Conservation (phyloP, 148 eudicot species). For the Oxyria digyna region DNA sequence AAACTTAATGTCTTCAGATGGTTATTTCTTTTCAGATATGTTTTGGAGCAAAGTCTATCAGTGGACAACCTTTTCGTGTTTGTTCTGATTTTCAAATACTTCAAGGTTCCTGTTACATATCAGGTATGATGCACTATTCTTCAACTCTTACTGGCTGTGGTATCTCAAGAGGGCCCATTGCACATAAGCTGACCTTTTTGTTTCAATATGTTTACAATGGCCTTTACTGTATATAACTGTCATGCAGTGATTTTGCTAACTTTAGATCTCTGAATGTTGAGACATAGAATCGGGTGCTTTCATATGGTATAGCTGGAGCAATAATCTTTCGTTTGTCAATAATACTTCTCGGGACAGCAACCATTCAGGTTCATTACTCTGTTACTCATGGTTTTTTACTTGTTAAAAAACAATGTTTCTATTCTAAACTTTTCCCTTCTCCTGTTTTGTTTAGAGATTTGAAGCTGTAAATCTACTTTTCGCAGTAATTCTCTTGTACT, state of each 20-base stretch:
- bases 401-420: background rate
- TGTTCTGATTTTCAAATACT: constrained; percentile 88
- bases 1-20: constrained; percentile 2
- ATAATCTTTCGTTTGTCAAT: constrained; percentile 67
- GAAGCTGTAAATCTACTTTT: constrained; percentile 78
- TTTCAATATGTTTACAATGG: constrained; percentile 1
- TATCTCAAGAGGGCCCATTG: background rate
- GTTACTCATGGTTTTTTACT: background rate
- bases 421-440: background rate
- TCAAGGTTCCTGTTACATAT: constrained; percentile 69
- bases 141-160: background rate
- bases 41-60: constrained; percentile 94
- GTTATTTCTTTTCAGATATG: constrained; percentile 40
- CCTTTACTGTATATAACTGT: background rate
- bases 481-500: constrained; percentile 76
- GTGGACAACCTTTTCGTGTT: constrained; percentile 96
- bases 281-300: constrained; percentile 71
- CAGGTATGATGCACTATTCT: constrained; percentile 35
- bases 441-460: constrained; percentile 45
- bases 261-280: constrained; percentile 9
- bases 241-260: constrained; percentile 1
- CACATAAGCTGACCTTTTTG: background rate
- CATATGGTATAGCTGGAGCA: constrained; percentile 92
- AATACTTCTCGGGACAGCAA: constrained; percentile 86
- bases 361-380: constrained; percentile 59